phyloP scores from a whole-genome alignment of 257 asterid genomes.

The Cruciata laevipes region DNA sequence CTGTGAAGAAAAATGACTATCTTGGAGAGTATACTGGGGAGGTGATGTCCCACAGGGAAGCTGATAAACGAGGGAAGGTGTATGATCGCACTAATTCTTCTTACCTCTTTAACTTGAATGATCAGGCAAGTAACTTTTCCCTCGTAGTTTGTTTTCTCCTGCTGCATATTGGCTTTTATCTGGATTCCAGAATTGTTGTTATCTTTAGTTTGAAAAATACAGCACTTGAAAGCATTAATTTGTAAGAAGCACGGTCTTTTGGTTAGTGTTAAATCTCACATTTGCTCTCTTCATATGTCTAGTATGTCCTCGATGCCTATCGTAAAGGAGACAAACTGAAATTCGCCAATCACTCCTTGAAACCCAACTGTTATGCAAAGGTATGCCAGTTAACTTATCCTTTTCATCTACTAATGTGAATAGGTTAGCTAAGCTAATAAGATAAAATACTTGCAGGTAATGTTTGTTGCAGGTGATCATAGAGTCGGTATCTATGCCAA shows the following conservation, averaged over 20 bases:
- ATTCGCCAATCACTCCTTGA: conserved; percentile 92
- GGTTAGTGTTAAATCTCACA: background rate
- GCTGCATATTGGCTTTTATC: background rate
- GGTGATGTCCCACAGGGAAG: conserved; percentile 89
- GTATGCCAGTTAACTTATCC: conserved; percentile 28
- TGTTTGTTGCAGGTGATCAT: conserved; percentile 93
- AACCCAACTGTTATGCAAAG: conserved; percentile 92
- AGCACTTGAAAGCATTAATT: background rate
- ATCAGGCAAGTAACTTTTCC: conserved; percentile 51
- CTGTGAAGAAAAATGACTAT: conserved; percentile 85
- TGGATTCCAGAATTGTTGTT: background rate
- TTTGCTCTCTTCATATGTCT: conserved; percentile 21
- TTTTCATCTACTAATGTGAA: conserved; percentile 9
- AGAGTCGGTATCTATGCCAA: conserved; percentile 97
- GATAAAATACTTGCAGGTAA: conserved; percentile 41
- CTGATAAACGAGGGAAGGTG: conserved; percentile 94
- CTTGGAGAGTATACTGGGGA: conserved; percentile 98
- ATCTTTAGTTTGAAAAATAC: background rate
- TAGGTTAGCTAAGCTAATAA: conserved; percentile 10
- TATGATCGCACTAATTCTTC: conserved; percentile 93
- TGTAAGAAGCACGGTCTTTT: background rate
- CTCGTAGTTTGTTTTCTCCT: background rate
- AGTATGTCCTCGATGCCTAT: conserved; percentile 93
- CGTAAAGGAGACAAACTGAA: conserved; percentile 96
- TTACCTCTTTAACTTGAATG: conserved; percentile 86